Conservation (phyloP, 176 grass and related monocot species). For the Eremochloa ophiuroides region DNA sequence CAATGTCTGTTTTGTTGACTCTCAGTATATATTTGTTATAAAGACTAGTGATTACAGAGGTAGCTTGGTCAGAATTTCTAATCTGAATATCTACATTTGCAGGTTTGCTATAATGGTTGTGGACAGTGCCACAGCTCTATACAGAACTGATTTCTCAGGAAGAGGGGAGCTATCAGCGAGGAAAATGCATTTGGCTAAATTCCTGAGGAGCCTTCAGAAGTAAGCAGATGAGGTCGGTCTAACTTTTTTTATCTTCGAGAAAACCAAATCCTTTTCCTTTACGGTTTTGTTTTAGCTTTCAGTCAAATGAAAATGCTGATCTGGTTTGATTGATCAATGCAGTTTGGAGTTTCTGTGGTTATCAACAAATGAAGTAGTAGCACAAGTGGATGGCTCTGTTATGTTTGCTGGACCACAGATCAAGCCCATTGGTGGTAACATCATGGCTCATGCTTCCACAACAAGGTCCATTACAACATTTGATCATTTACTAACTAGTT, state of each 20-base stretch:
- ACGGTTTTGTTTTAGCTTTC: background rate
- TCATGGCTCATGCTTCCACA: slow-evolving; percentile 96
- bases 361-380: slow-evolving; percentile 98
- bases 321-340: slow-evolving; percentile 3
- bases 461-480: slow-evolving; percentile 39
- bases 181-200: slow-evolving; percentile 98
- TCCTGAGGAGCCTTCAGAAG: slow-evolving; percentile 91
- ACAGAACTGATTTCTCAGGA: slow-evolving; percentile 96
- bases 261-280: background rate
- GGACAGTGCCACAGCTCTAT: slow-evolving; percentile 91
- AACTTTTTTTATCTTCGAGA: background rate
- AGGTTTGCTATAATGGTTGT: slow-evolving; percentile 99
- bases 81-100: slow-evolving; percentile 19
- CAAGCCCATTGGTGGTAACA: slow-evolving; percentile 90
- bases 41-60: background rate
- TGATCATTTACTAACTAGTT: background rate
- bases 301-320: background rate
- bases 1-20: background rate
- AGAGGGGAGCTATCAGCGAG: slow-evolving; percentile 90
- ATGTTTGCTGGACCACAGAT: slow-evolving; percentile 90
- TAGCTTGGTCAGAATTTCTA: background rate
- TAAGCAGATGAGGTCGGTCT: slow-evolving; percentile 77
- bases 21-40: background rate
- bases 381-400: slow-evolving; percentile 95
- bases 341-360: slow-evolving; percentile 97